Percentiles rank a stretch among this genome's conserved stretches.
Evolutionary conservation across 2,329 filamentous ascomycete species (phyloP).

Genomic region (Raffaelea arxii): DNA sequence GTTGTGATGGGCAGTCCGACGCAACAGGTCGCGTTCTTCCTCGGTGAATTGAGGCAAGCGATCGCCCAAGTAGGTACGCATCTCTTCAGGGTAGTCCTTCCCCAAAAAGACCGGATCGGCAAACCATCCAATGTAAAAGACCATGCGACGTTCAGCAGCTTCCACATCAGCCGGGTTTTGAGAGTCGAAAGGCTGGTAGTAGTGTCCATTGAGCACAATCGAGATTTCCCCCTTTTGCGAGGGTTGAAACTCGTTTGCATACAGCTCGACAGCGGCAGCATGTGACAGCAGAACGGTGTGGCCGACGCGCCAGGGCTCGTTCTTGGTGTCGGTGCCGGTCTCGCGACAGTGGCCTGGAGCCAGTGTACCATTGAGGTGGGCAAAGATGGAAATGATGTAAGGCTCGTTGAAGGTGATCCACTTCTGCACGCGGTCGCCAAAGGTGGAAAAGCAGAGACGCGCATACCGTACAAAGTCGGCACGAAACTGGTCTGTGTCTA

Average conservation of each 20-base stretch:
- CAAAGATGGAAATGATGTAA: conserved; percentile 72
- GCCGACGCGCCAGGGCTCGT: conserved; percentile 72
- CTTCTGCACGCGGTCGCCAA: conserved; percentile 65
- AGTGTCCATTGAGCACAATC: conserved; percentile 82
- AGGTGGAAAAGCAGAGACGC: conserved; percentile 60
- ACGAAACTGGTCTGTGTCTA: conserved; percentile 73
- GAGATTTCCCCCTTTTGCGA: conserved; percentile 64
- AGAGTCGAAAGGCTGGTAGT: conserved; percentile 71
- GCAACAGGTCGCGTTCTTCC: conserved; percentile 62
- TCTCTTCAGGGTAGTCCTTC: conserved; percentile 65
- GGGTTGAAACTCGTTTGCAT: conserved; percentile 71
- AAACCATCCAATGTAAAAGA: conserved; percentile 83
- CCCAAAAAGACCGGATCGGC: conserved; percentile 75
- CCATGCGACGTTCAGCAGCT: conserved; percentile 69
- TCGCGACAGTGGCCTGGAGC: conserved; percentile 38
- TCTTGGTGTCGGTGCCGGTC: conserved; percentile 59
- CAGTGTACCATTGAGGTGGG: too few relatives aligned
- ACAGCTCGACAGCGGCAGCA: conserved; percentile 70
- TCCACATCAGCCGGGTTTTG: conserved; percentile 63
- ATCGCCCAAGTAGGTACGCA: conserved; percentile 69
- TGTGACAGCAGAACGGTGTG: conserved; percentile 74
- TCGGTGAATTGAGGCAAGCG: conserved; percentile 64
- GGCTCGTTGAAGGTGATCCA: conserved; percentile 91
- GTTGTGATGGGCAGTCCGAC: conserved; percentile 63
- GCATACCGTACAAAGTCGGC: conserved; percentile 73